Percentiles rank a stretch among this genome's conserved stretches.
Conservation (phyloP, 2,329 filamentous ascomycete species). For the Colletotrichum tropicicola region DNA sequence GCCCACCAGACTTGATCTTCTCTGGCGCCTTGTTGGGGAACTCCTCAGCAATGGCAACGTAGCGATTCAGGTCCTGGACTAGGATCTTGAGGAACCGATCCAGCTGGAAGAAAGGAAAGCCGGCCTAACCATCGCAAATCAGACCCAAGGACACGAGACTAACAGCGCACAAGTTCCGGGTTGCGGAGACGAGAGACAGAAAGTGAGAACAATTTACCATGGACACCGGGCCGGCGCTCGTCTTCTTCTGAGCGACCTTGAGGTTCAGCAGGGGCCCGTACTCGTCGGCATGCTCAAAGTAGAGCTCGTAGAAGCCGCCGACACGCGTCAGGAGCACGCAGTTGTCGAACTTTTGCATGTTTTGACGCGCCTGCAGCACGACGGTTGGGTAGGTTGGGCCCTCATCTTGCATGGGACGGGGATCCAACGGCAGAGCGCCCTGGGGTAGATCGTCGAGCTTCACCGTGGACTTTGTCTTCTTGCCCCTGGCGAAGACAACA, state of each 20-base stretch:
- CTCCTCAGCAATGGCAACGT: slow-evolving; percentile 95
- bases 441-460: slow-evolving; percentile 67
- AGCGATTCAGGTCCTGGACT: slow-evolving; percentile 88
- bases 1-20: slow-evolving; percentile 77
- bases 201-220: slow-evolving; percentile 70
- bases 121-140: slow-evolving; percentile 65
- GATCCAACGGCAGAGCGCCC: slow-evolving; percentile 52
- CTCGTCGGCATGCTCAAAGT: slow-evolving; percentile 94
- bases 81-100: slow-evolving; percentile 93
- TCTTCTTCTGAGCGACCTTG: slow-evolving; percentile 82
- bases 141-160: slow-evolving; percentile 30
- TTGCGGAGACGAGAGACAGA: not conserved
- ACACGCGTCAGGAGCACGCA: slow-evolving; percentile 93
- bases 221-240: slow-evolving; percentile 79
- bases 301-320: slow-evolving; percentile 96
- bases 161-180: slow-evolving; percentile 23
- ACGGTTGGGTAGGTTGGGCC: slow-evolving; percentile 81
- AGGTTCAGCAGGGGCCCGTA: slow-evolving; percentile 86
- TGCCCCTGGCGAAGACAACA: slow-evolving; percentile 48
- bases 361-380: slow-evolving; percentile 83
- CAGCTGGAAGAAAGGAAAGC: slow-evolving; percentile 92
- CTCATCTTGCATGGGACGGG: slow-evolving; percentile 53
- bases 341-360: slow-evolving; percentile 90
- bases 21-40: slow-evolving; percentile 78
- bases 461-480: slow-evolving; percentile 63